Evolutionary conservation across 2,329 filamentous ascomycete genomes (phyloP).

Genomic region (Trichoderma cornu-damae): DNA sequence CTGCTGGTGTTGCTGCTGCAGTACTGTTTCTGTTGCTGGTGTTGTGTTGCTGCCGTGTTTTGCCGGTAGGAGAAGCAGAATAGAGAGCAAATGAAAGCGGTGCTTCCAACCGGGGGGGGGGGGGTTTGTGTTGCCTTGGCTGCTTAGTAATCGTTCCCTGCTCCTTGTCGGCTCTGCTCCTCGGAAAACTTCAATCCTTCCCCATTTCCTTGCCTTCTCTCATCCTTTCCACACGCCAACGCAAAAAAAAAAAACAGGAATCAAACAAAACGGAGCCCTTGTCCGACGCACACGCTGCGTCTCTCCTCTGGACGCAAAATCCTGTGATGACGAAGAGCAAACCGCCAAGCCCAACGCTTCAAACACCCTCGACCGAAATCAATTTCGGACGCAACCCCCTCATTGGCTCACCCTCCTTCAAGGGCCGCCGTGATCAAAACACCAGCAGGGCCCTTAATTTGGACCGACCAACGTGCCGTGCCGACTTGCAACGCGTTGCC

Average conservation of each 20-base stretch:
- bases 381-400: neutral
- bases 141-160: no score
- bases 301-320: neutral
- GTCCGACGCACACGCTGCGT: neutral
- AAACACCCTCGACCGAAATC: conserved; percentile 1
- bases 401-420: conserved; percentile 4
- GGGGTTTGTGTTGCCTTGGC: no score
- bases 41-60: neutral
- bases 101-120: no score
- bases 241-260: no score
- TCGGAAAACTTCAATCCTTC: no score
- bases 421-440: conserved; percentile 5
- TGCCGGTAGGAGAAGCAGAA: no score
- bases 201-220: no score
- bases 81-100: no score
- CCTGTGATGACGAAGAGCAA: neutral
- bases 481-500: neutral
- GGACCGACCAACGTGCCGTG: neutral
- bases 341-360: neutral
- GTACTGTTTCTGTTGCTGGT: no score
- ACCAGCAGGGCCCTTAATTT: conserved; percentile 16
- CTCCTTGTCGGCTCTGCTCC: no score
- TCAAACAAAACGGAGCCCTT: neutral
- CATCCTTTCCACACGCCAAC: neutral
- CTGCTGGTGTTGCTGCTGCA: neutral